Evolutionary conservation across 345 rosid species (phyloP).

Genomic region (Syzygium oleosum): DNA sequence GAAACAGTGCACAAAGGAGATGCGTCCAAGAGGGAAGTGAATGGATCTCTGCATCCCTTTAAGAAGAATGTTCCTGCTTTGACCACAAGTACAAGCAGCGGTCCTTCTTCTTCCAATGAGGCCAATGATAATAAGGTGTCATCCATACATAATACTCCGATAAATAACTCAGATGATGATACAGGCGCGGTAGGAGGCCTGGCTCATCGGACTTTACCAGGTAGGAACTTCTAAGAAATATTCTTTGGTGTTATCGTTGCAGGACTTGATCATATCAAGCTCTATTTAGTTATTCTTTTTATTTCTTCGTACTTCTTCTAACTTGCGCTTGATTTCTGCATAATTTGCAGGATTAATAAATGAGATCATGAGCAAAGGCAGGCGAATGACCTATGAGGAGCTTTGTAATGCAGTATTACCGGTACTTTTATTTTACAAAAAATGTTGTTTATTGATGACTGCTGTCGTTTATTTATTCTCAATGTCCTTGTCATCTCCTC

Average conservation of each 20-base stretch:
- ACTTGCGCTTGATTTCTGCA: background rate
- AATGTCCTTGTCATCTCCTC: constrained; percentile 4
- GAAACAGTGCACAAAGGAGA: constrained; percentile 37
- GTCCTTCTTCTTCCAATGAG: constrained; percentile 73
- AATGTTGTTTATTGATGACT: constrained; percentile 1
- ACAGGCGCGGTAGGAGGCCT: constrained; percentile 32
- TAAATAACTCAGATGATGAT: constrained; percentile 60
- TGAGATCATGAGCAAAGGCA: constrained; percentile 93
- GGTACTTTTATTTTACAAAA: constrained; percentile 25
- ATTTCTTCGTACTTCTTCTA: background rate
- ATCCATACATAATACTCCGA: constrained; percentile 53
- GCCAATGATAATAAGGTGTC: constrained; percentile 52
- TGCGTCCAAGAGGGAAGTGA: constrained; percentile 39
- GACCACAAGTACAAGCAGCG: constrained; percentile 57
- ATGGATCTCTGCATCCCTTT: constrained; percentile 26
- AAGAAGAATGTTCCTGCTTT: constrained; percentile 37
- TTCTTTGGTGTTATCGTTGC: background rate
- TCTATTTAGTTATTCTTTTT: background rate
- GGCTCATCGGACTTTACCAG: constrained; percentile 74
- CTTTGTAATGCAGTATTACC: constrained; percentile 95
- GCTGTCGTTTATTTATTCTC: background rate
- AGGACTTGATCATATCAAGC: background rate
- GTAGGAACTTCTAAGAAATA: constrained; percentile 14
- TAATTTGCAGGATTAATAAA: constrained; percentile 51
- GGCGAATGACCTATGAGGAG: constrained; percentile 87